Base-by-base conservation (phyloP, 768 basidiomycete species). In the Pleurotus tuoliensis region DNA sequence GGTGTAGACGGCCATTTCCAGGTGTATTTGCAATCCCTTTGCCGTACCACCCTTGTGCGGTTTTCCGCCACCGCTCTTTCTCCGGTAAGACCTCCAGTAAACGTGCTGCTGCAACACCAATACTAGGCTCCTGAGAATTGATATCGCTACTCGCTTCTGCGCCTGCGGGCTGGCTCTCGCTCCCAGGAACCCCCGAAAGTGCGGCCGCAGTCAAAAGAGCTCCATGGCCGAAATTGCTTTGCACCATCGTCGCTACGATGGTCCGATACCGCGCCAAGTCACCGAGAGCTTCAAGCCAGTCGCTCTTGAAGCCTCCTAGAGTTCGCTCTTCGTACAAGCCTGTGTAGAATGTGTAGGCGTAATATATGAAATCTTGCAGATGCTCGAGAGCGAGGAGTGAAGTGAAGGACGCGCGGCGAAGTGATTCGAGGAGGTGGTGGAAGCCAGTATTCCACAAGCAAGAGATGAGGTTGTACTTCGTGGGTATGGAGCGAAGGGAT, bases 281-380 rank as follows among this genome's bases (percentile, higher is more conserved):
- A 20, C 97, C 97, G 13, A 99, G 85, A 2, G 95, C 93, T 68
- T 99, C 97, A 52, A 98, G 82, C 97, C 97, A 99, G 15, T 87
- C 86, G 2, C 82, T 75, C 57, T 87, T 84, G 76, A 93, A 97
- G 5, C 74, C 68, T 1, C 68, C 71, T 44, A 98, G 79, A 1
- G 76, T 78, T 8, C 81, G 83, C 66, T 97, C 90, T 65, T 98
- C 96, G 49, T 94, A 76, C 2, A 98, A 80, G 39, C 87, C 85
- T 0, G 94, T 88, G 73, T 98, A 98, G 64, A 95, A 96, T 0
- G 86, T 86, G 72, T 98, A 99, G 0, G 96, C 90, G 62, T 93
- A 97, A 63, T 94, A 93, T 43, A 97, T 92, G 63, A 94, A 95
- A 59, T 94, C 94, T 65, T 93, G 90, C 0, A 98, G 82, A 58